Conservation (phyloP, 2,329 filamentous ascomycete genomes). For the Sporothrix curviconia region DNA sequence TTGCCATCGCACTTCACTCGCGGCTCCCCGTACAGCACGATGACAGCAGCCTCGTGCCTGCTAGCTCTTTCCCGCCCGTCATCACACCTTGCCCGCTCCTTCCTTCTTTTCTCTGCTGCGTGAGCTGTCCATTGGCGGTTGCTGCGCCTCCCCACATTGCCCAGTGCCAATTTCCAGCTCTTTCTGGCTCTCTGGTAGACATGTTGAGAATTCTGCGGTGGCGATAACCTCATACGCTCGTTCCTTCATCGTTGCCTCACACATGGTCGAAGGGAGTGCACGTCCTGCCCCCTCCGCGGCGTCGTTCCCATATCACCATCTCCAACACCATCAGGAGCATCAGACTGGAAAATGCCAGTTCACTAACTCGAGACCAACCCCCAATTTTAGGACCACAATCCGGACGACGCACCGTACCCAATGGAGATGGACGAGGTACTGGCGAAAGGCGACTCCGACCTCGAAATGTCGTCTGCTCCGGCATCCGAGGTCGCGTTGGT, state of each 20-base stretch:
- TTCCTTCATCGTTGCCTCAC: too few relatives aligned
- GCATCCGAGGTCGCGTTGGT: conserved; percentile 45
- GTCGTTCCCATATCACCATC: too few relatives aligned
- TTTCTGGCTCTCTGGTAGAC: too few relatives aligned
- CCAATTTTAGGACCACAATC: conserved; percentile 36
- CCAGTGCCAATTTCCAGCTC: neutral
- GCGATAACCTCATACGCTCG: conserved; percentile 19
- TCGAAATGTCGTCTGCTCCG: conserved; percentile 48
- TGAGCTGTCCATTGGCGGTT: neutral
- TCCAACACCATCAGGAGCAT: too few relatives aligned
- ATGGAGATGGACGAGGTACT: conserved; percentile 52
- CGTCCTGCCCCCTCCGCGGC: too few relatives aligned
- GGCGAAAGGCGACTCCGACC: conserved; percentile 39
- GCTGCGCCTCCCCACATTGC: neutral
- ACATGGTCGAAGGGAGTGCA: too few relatives aligned
- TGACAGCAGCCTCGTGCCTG: neutral
- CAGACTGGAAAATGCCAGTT: too few relatives aligned
- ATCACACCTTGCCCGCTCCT: neutral
- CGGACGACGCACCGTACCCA: conserved; percentile 46
- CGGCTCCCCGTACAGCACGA: neutral
- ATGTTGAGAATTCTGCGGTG: too few relatives aligned
- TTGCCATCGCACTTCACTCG: neutral
- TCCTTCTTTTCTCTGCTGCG: neutral
- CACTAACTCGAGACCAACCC: too few relatives aligned
- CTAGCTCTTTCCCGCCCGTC: neutral